Conservation (phyloP, 2,329 filamentous ascomycete species). For the Sarocladium oryzae region DNA sequence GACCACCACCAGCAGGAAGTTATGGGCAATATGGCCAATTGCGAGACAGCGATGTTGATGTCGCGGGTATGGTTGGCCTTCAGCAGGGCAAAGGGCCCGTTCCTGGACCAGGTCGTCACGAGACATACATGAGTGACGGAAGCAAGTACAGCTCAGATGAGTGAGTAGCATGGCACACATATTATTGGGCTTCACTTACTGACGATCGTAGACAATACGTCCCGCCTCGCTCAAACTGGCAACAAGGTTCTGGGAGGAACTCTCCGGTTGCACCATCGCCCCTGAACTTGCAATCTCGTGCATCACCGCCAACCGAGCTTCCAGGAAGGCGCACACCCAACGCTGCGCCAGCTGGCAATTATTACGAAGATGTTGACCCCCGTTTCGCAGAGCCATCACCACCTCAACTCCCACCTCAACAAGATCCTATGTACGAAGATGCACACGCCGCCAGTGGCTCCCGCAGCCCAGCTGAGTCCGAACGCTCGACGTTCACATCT, state of each 20-base stretch:
- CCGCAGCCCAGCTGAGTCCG: constrained; percentile 69
- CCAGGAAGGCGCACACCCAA: constrained; percentile 28
- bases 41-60: constrained; percentile 62
- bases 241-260: constrained; percentile 34
- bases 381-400: constrained; percentile 56
- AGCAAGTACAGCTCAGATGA: constrained; percentile 69
- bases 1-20: constrained; percentile 17
- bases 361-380: constrained; percentile 92
- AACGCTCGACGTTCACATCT: constrained; percentile 81
- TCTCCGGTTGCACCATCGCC: constrained; percentile 41
- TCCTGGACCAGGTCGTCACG: constrained; percentile 29
- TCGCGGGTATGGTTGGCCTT: constrained; percentile 66
- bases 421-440: constrained; percentile 52
- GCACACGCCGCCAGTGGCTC: constrained; percentile 44
- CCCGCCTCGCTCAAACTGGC: constrained; percentile 52
- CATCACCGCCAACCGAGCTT: constrained; percentile 24
- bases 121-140: constrained; percentile 54
- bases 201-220: constrained; percentile 38
- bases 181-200: not conserved
- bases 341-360: constrained; percentile 36
- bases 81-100: constrained; percentile 45
- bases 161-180: constrained; percentile 39
- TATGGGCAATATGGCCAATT: constrained; percentile 42
- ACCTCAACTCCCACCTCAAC: constrained; percentile 17
- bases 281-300: constrained; percentile 1